Percentiles rank a stretch among this genome's conserved stretches.
phyloP scores from a whole-genome alignment of 495 filamentous ascomycete genomes.

The Poronia punctata region DNA sequence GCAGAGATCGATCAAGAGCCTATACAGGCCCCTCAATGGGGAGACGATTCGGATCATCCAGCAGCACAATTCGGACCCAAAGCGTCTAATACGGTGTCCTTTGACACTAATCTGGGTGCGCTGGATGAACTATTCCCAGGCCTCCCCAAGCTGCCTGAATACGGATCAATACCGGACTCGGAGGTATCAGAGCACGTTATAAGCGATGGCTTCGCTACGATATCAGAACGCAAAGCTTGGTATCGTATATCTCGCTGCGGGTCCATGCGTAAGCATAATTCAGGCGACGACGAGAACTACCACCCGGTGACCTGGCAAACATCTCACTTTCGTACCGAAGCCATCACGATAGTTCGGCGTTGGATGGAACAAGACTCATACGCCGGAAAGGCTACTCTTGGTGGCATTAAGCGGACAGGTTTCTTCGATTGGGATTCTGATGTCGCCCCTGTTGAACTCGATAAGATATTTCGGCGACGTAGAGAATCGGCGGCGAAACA shows the following conservation, averaged over 20 bases:
- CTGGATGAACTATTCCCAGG: constrained; percentile 40
- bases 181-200: constrained; percentile 33
- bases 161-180: neutral
- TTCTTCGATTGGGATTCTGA: constrained; percentile 51
- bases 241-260: constrained; percentile 54
- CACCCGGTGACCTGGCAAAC: constrained; percentile 47
- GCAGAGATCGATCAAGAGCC: too few relatives aligned
- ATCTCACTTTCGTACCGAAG: constrained; percentile 44
- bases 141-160: neutral
- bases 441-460: constrained; percentile 37
- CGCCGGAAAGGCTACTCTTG: constrained; percentile 40
- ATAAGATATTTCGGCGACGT: constrained; percentile 35
- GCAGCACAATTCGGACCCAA: constrained; percentile 3
- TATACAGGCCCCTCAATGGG: too few relatives aligned
- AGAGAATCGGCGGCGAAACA: constrained; percentile 12
- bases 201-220: constrained; percentile 41
- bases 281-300: constrained; percentile 51
- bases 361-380: constrained; percentile 57
- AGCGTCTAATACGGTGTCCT: too few relatives aligned
- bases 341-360: constrained; percentile 47
- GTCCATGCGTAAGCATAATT: constrained; percentile 48
- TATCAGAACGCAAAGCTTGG: constrained; percentile 54
- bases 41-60: too few relatives aligned
- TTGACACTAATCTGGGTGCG: constrained; percentile 32
- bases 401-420: constrained; percentile 30